phyloP scores from a whole-genome alignment of 2,329 filamentous ascomycete genomes.

The Chaetothyriales sp. region DNA sequence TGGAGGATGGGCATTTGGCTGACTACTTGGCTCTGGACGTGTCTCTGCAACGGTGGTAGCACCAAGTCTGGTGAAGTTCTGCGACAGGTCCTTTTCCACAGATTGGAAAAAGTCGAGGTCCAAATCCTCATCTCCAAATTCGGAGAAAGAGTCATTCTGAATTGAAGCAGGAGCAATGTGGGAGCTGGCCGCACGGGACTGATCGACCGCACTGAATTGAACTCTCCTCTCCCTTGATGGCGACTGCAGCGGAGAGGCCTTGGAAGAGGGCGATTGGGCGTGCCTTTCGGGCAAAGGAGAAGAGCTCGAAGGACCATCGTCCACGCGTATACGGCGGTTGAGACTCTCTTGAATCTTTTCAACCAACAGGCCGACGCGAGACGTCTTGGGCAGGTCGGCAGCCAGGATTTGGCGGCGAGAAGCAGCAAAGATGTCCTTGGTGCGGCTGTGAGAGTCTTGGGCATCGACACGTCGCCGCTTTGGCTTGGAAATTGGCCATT shows the following conservation, averaged over 20 bases:
- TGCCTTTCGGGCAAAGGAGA: slow-evolving; percentile 28
- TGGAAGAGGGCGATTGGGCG: slow-evolving; percentile 4
- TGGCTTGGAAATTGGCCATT: slow-evolving; percentile 48
- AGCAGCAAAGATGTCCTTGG: slow-evolving; percentile 33
- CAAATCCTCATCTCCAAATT: slow-evolving; percentile 36
- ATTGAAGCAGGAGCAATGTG: not conserved
- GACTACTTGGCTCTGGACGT: not conserved
- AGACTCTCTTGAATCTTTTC: slow-evolving; percentile 49
- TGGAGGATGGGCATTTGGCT: not conserved
- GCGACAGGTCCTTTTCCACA: slow-evolving; percentile 18
- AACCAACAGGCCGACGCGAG: slow-evolving; percentile 44
- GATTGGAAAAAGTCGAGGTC: slow-evolving; percentile 33
- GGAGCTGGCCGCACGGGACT: not conserved
- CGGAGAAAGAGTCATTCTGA: slow-evolving; percentile 7
- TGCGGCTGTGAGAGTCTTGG: slow-evolving; percentile 28
- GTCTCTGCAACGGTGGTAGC: not conserved
- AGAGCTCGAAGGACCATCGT: slow-evolving; percentile 28
- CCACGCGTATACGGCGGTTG: slow-evolving; percentile 21
- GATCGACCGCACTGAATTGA: not conserved
- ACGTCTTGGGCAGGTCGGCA: slow-evolving; percentile 28
- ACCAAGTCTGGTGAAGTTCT: not conserved
- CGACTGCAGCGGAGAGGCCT: slow-evolving; percentile 7
- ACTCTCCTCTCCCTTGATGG: not conserved
- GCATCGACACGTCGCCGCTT: slow-evolving; percentile 52
- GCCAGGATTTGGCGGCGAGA: slow-evolving; percentile 28